Percentiles rank a stretch among this genome's conserved stretches.
Evolutionary conservation across 1,139 yeast genomes (phyloP).

Genomic region (Sugiyamaella grinbergsii): DNA sequence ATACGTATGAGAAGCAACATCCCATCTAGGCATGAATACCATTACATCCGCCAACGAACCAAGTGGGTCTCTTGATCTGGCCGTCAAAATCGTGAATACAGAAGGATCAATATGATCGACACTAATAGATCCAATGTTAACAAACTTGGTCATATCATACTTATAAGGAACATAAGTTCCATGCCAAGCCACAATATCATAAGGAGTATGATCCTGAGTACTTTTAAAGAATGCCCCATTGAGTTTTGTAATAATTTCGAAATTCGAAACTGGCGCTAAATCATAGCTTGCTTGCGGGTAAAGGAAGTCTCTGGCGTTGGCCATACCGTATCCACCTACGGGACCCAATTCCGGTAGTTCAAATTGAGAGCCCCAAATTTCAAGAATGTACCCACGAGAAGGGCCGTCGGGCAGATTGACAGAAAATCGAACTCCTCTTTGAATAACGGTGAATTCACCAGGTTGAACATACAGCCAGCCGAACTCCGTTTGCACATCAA

Average conservation of each 20-base stretch:
- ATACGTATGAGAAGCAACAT: slow-evolving; percentile 37
- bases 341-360: slow-evolving; percentile 40
- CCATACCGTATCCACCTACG: slow-evolving; percentile 38
- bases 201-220: slow-evolving; percentile 35
- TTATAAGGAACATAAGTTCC: slow-evolving; percentile 39
- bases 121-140: slow-evolving; percentile 35
- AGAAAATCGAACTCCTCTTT: slow-evolving; percentile 36
- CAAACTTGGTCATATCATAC: slow-evolving; percentile 36
- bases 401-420: slow-evolving; percentile 27
- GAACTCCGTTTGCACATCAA: slow-evolving; percentile 37
- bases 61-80: slow-evolving; percentile 33
- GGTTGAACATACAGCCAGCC: slow-evolving; percentile 36
- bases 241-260: slow-evolving; percentile 30
- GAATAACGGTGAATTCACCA: slow-evolving; percentile 36
- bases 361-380: slow-evolving; percentile 36
- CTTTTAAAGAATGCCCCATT: slow-evolving; percentile 32
- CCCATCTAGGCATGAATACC: slow-evolving; percentile 39
- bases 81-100: slow-evolving; percentile 37
- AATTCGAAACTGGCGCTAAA: slow-evolving; percentile 22
- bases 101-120: slow-evolving; percentile 38
- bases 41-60: slow-evolving; percentile 39
- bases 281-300: slow-evolving; percentile 33
- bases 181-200: slow-evolving; percentile 39
- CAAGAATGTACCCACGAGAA: slow-evolving; percentile 36
- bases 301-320: slow-evolving; percentile 38